Evolutionary conservation across 2,329 filamentous ascomycete species (phyloP).

Genomic region (Fusarium keratoplasticum): DNA sequence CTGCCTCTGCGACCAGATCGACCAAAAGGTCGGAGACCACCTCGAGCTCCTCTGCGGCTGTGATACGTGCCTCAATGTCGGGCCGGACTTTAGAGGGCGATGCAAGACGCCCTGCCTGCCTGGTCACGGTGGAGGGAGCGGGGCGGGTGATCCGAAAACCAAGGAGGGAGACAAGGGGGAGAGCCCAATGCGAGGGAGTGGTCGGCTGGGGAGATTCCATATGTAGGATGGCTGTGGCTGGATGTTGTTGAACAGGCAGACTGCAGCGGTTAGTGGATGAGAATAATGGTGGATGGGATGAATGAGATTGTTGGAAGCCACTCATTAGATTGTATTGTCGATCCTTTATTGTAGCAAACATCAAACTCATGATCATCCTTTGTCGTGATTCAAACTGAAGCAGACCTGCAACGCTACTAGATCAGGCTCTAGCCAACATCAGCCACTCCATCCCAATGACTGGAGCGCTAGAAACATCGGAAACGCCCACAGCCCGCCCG

Average conservation of each 20-base stretch:
- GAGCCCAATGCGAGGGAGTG: slow-evolving; percentile 11
- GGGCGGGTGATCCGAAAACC: background rate
- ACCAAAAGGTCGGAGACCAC: slow-evolving; percentile 48
- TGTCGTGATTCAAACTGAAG: background rate
- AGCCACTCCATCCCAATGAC: background rate
- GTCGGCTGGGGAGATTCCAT: slow-evolving; percentile 19
- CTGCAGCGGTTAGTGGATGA: background rate
- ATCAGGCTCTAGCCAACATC: background rate
- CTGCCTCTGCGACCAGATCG: slow-evolving; percentile 51
- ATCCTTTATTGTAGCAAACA: background rate
- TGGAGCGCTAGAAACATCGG: background rate
- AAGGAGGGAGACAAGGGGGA: background rate
- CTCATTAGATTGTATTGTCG: background rate
- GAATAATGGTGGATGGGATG: background rate
- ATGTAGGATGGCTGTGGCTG: slow-evolving; percentile 12
- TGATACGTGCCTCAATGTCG: slow-evolving; percentile 53
- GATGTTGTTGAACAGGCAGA: background rate
- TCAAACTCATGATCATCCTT: background rate
- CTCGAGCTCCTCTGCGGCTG: slow-evolving; percentile 55
- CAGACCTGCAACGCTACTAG: background rate
- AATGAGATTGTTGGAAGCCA: background rate
- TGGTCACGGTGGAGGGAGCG: slow-evolving; percentile 12
- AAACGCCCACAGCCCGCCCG: background rate
- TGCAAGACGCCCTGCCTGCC: slow-evolving; percentile 52
- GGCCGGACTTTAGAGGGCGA: slow-evolving; percentile 54